Evolutionary conservation across 2,329 filamentous ascomycete species (phyloP), one percentile per base, ranked within the genome.

Genomic region (Alternaria angustiovoidea): DNA sequence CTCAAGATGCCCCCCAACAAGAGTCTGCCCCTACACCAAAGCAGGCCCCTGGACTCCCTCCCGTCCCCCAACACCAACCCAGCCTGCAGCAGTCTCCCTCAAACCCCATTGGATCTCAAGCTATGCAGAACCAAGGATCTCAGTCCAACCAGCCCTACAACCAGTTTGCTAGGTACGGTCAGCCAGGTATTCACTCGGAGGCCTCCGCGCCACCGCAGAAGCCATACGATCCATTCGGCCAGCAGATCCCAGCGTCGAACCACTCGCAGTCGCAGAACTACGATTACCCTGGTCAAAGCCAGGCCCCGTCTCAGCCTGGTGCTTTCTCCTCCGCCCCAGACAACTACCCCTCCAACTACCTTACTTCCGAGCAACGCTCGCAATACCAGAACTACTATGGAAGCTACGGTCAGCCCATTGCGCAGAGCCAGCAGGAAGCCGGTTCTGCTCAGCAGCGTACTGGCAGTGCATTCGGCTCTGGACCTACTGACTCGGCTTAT

Each of bases 221-320:
- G 83, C 88, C 91, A 2, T 94, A 93, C 79, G 94, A 97, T 75
- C 87, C 92, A 0, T 98, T 97, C 76, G 87, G 85, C 69, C 92
- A 96, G 76, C 92, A 93, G 75, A 85, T 87, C 64, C 70, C 70
- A 11, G 81, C 82, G 52, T 79, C 78, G 30, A 81, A 69, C 63
- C 57, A 63, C 24, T 57, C 60, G 52, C 60, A 63, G 56, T 79
- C 77, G 28, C 80, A 69, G 59, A 79, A 81, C 54, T 84, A 79
- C 67, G 83, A 84, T 52, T 85, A 83, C 65, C 78, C 79, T 39
- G 73, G 82, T 54, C 81, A 81, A 49, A 81, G 83, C 60, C 89
- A 90, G 65, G 81, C 78, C 43, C 85, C 86, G 57, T 87, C 88
- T 68, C 86, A 87, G 63, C 87, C 85, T 70, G 89, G 85, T 49